Conservation (phyloP, 2,329 filamentous ascomycete species). For the Penicillium sp. region DNA sequence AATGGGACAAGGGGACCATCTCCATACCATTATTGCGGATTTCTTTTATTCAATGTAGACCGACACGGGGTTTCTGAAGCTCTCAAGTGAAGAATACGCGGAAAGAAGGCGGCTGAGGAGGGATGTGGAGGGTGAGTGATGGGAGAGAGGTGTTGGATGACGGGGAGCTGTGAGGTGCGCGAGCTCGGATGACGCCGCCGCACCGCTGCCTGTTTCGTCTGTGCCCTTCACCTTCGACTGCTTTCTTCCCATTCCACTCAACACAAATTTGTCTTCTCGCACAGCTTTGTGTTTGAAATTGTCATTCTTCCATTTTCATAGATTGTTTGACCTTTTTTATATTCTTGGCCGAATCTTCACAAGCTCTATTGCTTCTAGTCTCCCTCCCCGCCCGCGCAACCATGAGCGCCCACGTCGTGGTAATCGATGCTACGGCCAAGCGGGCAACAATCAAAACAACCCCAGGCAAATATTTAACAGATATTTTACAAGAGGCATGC, state of each 20-base stretch:
- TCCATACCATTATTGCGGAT: constrained; percentile 26
- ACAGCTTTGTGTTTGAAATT: background rate
- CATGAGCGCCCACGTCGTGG: constrained; percentile 87
- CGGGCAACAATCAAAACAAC: constrained; percentile 80
- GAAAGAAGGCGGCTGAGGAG: constrained; percentile 9
- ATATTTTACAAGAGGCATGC: constrained; percentile 86
- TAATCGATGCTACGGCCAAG: constrained; percentile 77
- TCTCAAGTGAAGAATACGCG: constrained; percentile 8
- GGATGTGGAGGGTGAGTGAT: constrained; percentile 18
- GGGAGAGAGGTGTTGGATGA: constrained; percentile 27
- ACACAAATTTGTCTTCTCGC: constrained; percentile 2
- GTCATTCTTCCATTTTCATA: constrained; percentile 13
- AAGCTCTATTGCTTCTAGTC: background rate
- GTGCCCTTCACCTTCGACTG: constrained; percentile 23
- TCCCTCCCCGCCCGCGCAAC: constrained; percentile 20
- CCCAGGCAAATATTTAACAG: constrained; percentile 76
- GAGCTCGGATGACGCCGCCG: constrained; percentile 36
- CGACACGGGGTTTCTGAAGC: constrained; percentile 9
- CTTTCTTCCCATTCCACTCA: constrained; percentile 25
- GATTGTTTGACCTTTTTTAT: background rate
- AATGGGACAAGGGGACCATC: constrained; percentile 14
- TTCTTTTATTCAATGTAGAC: constrained; percentile 18
- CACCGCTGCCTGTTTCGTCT: constrained; percentile 29
- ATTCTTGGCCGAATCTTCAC: background rate
- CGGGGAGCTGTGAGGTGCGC: constrained; percentile 32